Percentiles rank a stretch among this genome's conserved stretches.
Evolutionary conservation across 306 rosid species (phyloP).

Genomic region (Vigna radiata): DNA sequence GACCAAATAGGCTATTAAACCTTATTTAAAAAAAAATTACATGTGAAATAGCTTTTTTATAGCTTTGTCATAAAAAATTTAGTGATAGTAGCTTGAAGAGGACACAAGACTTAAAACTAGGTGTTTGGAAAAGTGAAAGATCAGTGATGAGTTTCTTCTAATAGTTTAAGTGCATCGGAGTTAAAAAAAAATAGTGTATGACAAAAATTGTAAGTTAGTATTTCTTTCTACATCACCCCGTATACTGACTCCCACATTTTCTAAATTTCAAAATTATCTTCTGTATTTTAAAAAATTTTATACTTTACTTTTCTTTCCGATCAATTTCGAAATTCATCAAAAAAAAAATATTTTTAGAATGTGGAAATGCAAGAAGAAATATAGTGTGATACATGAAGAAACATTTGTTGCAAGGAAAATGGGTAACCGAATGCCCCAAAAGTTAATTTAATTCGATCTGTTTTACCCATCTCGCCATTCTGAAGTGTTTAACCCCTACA

Average conservation of each 20-base stretch:
- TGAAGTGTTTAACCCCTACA: background rate
- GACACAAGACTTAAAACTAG: background rate
- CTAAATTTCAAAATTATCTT: too few species aligned
- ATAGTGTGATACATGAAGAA: too few species aligned
- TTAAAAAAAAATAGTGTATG: background rate
- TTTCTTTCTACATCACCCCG: too few species aligned
- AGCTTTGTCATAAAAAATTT: background rate
- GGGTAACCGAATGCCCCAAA: background rate
- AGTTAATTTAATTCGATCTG: background rate
- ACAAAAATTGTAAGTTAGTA: too few species aligned
- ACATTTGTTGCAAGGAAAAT: background rate
- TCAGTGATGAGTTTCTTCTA: conserved; percentile 43
- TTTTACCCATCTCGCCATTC: background rate
- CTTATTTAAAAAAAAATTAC: too few species aligned
- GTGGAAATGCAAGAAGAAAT: too few species aligned
- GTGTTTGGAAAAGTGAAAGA: background rate
- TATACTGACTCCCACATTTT: too few species aligned
- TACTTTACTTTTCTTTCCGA: too few species aligned
- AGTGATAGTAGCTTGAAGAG: background rate
- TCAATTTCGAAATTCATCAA: too few species aligned
- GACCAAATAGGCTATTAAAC: too few species aligned
- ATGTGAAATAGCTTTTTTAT: background rate
- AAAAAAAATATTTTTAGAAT: too few species aligned
- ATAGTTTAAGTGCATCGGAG: conserved; percentile 33
- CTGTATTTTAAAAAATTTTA: too few species aligned